phyloP scores from a whole-genome alignment of 1,284 basidiomycete species.

The Ustilago trichophora region DNA sequence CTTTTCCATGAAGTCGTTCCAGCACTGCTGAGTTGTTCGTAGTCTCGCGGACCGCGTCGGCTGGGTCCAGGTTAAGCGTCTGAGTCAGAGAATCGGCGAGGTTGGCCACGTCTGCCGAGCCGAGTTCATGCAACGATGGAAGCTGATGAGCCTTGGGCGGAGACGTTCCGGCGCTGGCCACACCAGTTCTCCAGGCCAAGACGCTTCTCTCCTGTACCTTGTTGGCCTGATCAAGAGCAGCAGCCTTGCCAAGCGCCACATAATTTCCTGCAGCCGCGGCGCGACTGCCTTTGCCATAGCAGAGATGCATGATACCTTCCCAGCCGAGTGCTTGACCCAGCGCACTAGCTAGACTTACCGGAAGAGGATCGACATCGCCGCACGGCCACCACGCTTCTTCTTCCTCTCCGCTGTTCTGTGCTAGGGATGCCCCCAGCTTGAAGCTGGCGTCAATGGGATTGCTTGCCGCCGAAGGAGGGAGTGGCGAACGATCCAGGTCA shows the following conservation, averaged over 20 bases:
- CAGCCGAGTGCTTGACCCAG: conserved; percentile 59
- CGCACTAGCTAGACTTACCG: conserved; percentile 50
- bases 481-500: conserved; percentile 34
- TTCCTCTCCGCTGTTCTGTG: conserved; percentile 24
- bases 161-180: conserved; percentile 38
- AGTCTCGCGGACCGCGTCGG: not conserved
- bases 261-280: conserved; percentile 39
- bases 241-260: conserved; percentile 53
- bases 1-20: conserved; percentile 19
- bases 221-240: conserved; percentile 46
- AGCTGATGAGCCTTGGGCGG: conserved; percentile 13
- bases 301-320: conserved; percentile 63
- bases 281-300: conserved; percentile 58
- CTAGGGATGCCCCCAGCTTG: conserved; percentile 24
- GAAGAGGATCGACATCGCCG: conserved; percentile 55
- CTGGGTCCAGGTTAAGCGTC: conserved; percentile 23
- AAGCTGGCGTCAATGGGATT: conserved; percentile 45
- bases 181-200: conserved; percentile 48
- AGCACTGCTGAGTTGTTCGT: conserved; percentile 16
- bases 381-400: conserved; percentile 54
- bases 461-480: conserved; percentile 3
- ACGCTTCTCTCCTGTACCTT: conserved; percentile 45
- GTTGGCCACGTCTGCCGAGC: not conserved
- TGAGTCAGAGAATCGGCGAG: conserved; percentile 11
- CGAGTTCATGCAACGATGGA: conserved; percentile 6